Evolutionary conservation across 2,329 filamentous ascomycete species (phyloP), one percentile per base, ranked within the genome.

Genomic region (Colletotrichum costaricense): DNA sequence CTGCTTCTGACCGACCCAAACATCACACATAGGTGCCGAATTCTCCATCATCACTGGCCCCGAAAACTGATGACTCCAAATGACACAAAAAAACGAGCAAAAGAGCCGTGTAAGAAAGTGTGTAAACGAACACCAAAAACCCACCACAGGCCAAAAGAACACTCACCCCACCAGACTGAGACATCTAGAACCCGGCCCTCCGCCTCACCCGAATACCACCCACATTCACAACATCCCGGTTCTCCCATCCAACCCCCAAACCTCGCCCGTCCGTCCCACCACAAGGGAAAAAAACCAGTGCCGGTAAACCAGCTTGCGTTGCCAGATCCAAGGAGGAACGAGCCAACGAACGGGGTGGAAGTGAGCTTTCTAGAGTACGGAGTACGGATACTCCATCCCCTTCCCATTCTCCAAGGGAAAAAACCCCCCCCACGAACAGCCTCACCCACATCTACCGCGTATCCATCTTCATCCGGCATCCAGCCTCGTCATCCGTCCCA

Each of bases 111-210:
- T 19, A 12, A 54, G 24, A 38, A 42, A 54, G 26, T 28, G 49
- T 35, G 67, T 16, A 55, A 49, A 63, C 3, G 11, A 12, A 33
- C 9, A 42, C 0, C 38, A 19, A 42, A 42, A 38, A 5, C 28
- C 28, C 28, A 30, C 28, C 28, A 30, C 28, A 30, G 6, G 6
- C 28, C 28, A 35, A 19, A 52, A 26, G 28, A 16, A 57, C 5
- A 19, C 35, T 14, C 38, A 33, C 60, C 60, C 67, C 70, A 73
- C 70, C 35, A 64, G n/a, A 57, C 67, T 73, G 66, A 73, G 67
- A 73, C 67, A 65, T 19, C 30, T n/a, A 19, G 19, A 49, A 63
- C 57, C 55, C 42, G 58, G 16, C 66, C 35, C 60, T 59, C 54
- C 66, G 35, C 28, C 30, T 30, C 33, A 56, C 49, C 67, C 67